A percentile compares a stretch with the other conserved stretches of the same genome.
Evolutionary conservation across 306 rosid genomes (phyloP).

Genomic region (Cucurbita pepo): DNA sequence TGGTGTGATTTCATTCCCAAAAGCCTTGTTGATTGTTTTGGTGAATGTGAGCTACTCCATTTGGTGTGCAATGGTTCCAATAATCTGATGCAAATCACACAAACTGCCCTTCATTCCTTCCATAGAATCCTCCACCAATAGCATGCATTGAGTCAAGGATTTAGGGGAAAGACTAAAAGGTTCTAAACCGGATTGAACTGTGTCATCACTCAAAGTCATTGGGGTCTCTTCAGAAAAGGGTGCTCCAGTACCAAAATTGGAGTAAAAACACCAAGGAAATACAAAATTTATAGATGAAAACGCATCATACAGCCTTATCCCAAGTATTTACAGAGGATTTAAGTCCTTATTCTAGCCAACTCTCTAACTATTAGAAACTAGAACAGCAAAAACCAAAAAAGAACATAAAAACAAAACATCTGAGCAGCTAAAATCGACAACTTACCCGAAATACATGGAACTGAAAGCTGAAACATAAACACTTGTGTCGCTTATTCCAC

Average conservation of each 20-base stretch:
- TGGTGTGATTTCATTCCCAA: no score
- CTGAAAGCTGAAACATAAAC: not conserved
- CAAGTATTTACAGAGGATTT: not conserved
- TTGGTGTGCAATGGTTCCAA: no score
- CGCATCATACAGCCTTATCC: not conserved
- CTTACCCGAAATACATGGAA: constrained; percentile 22
- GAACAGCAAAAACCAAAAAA: not conserved
- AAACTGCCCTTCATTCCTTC: no score
- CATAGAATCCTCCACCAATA: no score
- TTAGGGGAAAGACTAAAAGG: not conserved
- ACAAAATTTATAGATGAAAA: not conserved
- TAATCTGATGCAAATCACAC: no score
- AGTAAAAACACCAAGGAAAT: not conserved
- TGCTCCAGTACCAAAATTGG: not conserved
- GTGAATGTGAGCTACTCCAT: no score
- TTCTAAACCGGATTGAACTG: not conserved
- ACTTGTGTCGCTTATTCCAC: not conserved
- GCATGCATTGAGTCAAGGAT: no score
- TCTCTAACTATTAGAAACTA: not conserved
- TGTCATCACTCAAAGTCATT: not conserved
- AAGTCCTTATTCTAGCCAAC: not conserved
- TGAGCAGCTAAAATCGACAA: not conserved
- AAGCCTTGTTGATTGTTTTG: no score
- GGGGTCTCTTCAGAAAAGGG: not conserved
- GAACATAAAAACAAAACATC: not conserved